phyloP scores from a whole-genome alignment of 176 grass and related monocot species.

The Zea luxurians region DNA sequence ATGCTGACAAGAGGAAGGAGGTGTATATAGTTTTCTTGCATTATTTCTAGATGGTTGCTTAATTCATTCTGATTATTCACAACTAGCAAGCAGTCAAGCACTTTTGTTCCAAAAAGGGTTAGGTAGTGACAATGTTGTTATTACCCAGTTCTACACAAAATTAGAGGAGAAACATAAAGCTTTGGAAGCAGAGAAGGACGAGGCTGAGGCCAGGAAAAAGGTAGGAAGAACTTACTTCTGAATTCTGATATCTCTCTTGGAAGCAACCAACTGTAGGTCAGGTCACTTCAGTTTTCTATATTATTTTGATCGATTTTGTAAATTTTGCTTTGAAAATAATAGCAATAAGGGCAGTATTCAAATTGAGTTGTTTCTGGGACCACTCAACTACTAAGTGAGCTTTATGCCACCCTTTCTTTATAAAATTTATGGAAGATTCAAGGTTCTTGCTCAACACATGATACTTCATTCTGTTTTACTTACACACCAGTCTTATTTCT shows the following conservation, averaged over 20 bases:
- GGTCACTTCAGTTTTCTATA: conserved; percentile 14
- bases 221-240: conserved; percentile 5
- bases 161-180: too few relatives aligned
- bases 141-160: too few relatives aligned
- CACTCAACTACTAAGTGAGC: not conserved
- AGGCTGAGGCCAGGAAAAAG: too few relatives aligned
- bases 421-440: conserved; percentile 8
- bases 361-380: not conserved
- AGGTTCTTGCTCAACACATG: not conserved
- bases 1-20: conserved; percentile 78
- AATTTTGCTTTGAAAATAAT: not conserved
- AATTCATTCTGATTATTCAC: not conserved
- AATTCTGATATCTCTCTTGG: conserved; percentile 7
- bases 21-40: conserved; percentile 14
- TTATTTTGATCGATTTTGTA: not conserved
- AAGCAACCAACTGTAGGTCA: not conserved
- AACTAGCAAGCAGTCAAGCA: too few relatives aligned
- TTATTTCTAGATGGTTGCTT: conserved; percentile 19
- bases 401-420: not conserved
- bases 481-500: not conserved
- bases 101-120: too few relatives aligned
- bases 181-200: too few relatives aligned
- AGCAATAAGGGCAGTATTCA: not conserved
- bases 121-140: too few relatives aligned
- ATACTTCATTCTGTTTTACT: not conserved